Percentiles rank a stretch among this genome's conserved stretches.
These are phyloP conservation scores for Cicer chorassanicum DNA, from an alignment of 306 rosid genomes.

Conservation along the genomic window DNA sequence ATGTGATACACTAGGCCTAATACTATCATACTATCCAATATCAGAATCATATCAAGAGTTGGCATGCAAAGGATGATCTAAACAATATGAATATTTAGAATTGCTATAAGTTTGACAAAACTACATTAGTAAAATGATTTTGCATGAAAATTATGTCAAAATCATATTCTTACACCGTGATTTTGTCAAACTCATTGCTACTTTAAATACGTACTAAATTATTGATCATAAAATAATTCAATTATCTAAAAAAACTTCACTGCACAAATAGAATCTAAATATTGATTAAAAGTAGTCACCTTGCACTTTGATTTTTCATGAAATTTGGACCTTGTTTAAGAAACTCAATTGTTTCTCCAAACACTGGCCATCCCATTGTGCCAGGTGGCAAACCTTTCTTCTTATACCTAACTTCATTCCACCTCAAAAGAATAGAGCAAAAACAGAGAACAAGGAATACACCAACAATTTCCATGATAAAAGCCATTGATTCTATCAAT, in stretches of 20 bases:
- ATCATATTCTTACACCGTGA: background rate
- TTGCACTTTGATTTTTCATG: constrained; percentile 91
- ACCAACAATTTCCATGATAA: constrained; percentile 52
- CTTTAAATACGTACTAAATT: background rate
- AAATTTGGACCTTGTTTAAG: constrained; percentile 95
- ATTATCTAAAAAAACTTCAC: constrained; percentile 22
- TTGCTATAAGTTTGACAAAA: background rate
- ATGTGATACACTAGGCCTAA: constrained; percentile 41
- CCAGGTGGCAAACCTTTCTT: constrained; percentile 94
- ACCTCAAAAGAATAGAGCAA: constrained; percentile 85
- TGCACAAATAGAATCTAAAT: constrained; percentile 8
- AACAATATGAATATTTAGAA: background rate
- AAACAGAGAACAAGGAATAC: constrained; percentile 67
- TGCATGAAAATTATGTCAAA: background rate
- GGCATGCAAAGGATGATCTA: background rate
- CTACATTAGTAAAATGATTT: background rate
- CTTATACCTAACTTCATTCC: constrained; percentile 82
- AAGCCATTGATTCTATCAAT: constrained; percentile 71
- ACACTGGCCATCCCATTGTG: constrained; percentile 99
- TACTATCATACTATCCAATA: constrained; percentile 20
- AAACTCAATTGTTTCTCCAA: constrained; percentile 96
- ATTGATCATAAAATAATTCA: background rate
- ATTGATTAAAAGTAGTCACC: constrained; percentile 52
- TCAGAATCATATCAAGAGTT: constrained; percentile 25
- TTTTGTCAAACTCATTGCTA: background rate